phyloP scores from a whole-genome alignment of 1,284 basidiomycete genomes.

The Leccinum angustisporum region DNA sequence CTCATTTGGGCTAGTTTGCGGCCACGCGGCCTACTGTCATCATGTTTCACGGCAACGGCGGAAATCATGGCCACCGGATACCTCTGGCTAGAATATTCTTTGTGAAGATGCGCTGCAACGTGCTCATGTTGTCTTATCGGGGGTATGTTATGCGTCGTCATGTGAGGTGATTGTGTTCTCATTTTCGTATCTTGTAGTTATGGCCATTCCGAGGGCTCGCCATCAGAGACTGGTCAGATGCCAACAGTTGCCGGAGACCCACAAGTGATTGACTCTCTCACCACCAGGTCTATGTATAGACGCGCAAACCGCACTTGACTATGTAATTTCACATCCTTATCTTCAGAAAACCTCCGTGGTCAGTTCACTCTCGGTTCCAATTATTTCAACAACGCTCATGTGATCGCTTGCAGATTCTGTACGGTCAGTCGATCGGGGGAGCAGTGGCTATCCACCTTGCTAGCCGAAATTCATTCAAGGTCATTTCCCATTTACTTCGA shows the following conservation, averaged over 20 bases:
- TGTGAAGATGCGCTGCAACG: slow-evolving; percentile 82
- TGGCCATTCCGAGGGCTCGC: slow-evolving; percentile 78
- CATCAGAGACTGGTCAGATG: slow-evolving; percentile 74
- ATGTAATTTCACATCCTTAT: slow-evolving; percentile 65
- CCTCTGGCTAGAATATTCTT: slow-evolving; percentile 89
- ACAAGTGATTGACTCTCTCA: neutral
- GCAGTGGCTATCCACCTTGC: slow-evolving; percentile 91
- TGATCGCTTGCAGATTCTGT: slow-evolving; percentile 58
- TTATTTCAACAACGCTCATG: slow-evolving; percentile 1
- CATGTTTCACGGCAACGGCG: slow-evolving; percentile 91
- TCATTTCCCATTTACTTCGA: slow-evolving; percentile 31
- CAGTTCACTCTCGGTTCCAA: slow-evolving; percentile 15
- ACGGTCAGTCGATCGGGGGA: slow-evolving; percentile 96
- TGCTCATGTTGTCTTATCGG: slow-evolving; percentile 86
- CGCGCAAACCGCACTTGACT: slow-evolving; percentile 80
- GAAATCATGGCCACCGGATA: slow-evolving; percentile 82
- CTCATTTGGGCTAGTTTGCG: slow-evolving; percentile 49
- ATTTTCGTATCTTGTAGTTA: slow-evolving; percentile 51
- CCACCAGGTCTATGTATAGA: slow-evolving; percentile 72
- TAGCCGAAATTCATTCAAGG: slow-evolving; percentile 72
- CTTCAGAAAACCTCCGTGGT: slow-evolving; percentile 73
- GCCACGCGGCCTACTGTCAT: slow-evolving; percentile 77
- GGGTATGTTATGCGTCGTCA: slow-evolving; percentile 49
- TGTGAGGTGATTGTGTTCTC: neutral
- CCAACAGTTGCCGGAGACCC: neutral